Base-by-base conservation (phyloP, 176 grass and related monocot genomes). In the Zoysia pacifica region DNA sequence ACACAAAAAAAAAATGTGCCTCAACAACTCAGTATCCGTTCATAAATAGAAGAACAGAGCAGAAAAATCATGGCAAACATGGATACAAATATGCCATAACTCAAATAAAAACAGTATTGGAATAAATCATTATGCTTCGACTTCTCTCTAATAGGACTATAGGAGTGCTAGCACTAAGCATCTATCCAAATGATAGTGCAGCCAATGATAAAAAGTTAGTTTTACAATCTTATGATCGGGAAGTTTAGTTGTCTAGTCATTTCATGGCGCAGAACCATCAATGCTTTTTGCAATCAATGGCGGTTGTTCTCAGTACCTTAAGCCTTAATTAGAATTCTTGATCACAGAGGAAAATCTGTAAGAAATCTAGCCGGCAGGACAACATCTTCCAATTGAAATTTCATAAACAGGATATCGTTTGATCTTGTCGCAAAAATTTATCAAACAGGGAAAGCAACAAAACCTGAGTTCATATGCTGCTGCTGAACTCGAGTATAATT, bases 21-120 rank as follows among this genome's bases (percentile, higher is more conserved):
- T 90, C 35, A 77, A 36, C 2, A 71, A 71, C 51, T 18, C 67
- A 53, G 10, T 39, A 51, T 76, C 38, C 38, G 14, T 42, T 10
- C 5, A 54, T 12, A 44, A 82, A n/a, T 72, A 13, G 65, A 42
- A 49, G 74, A 64, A 37, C 11, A 47, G 4, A 19, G 12, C 38
- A 46, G 5, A 3, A 1, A 13, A 44, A 55, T n/a, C 15, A 56
- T 56, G 16, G n/a, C 7, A 55, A 15, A 7, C 54, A 56, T 18
- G 54, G 54, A 56, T n/a, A 7, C 16, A 4, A 56, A 16, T 18
- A 9, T 56, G 16, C 54, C 16, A 56, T n/a, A 5, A 7, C 18
- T 56, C 15, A n/a, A 56, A 60, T 9, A 6, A 60, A 61, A 28
- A 61, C 28, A 28, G 10, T 0, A 58, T n/a, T n/a, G 54, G 54